phyloP scores from a whole-genome alignment of 768 basidiomycete species.

The Leucogyrophana mollusca region DNA sequence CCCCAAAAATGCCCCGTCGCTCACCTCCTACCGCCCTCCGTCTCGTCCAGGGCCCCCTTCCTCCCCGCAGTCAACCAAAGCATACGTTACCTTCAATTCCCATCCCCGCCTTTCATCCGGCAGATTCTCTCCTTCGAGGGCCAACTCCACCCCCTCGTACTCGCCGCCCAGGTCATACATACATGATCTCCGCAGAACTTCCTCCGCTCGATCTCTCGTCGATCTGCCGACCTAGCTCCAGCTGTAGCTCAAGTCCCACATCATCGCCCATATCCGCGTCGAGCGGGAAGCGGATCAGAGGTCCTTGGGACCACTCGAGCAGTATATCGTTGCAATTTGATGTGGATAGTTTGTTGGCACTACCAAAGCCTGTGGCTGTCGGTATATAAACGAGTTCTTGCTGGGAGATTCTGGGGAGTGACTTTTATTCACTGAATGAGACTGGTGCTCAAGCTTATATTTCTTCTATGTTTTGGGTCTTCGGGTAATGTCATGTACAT shows the following conservation, averaged over 20 bases:
- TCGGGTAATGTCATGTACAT: conserved; percentile 3
- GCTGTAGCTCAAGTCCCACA: conserved; percentile 6
- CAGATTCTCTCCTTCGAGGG: conserved; percentile 21
- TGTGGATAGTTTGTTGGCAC: conserved; percentile 44
- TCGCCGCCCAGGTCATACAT: conserved; percentile 6
- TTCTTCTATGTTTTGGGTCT: no score
- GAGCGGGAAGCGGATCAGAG: conserved; percentile 30
- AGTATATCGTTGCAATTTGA: conserved; percentile 42
- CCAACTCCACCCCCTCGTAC: conserved; percentile 18
- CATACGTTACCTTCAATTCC: conserved; percentile 71
- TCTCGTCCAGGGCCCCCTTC: conserved; percentile 60
- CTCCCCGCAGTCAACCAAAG: conserved; percentile 57
- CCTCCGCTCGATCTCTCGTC: conserved; percentile 19
- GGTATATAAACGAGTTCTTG: conserved; percentile 8
- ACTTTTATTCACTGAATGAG: conserved; percentile 4
- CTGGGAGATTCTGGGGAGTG: conserved; percentile 5
- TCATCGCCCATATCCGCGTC: conserved; percentile 18
- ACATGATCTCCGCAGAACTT: conserved; percentile 17
- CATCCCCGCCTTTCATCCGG: conserved; percentile 45
- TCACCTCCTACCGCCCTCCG: conserved; percentile 65
- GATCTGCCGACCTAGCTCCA: conserved; percentile 15
- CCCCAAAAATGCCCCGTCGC: conserved; percentile 58
- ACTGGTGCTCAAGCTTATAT: conserved; percentile 9
- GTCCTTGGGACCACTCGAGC: conserved; percentile 61
- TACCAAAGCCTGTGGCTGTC: conserved; percentile 44